These are phyloP conservation scores for Leccinum broughii DNA, from an alignment of 768 basidiomycete species.

Conservation along the genomic window DNA sequence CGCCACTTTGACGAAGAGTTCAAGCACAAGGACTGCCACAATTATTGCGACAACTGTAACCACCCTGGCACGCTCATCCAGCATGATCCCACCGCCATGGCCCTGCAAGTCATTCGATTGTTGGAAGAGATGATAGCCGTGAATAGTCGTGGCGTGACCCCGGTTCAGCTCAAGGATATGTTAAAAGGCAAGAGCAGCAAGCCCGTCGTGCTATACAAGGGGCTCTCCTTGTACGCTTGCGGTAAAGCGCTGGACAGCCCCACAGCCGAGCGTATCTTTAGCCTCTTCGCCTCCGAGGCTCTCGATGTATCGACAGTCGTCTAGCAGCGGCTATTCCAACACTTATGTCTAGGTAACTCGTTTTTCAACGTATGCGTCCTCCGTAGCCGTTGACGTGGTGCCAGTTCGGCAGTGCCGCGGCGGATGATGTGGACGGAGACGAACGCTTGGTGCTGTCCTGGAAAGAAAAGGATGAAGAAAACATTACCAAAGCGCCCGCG, in stretches of 20 bases:
- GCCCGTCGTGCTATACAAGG: conserved; percentile 44
- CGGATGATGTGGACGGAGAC: not conserved
- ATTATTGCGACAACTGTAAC: conserved; percentile 83
- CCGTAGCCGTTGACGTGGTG: conserved; percentile 2
- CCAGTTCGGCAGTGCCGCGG: conserved; percentile 23
- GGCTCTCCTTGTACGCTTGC: conserved; percentile 53
- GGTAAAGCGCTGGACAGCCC: conserved; percentile 50
- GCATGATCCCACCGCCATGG: conserved; percentile 63
- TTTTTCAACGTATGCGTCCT: not conserved
- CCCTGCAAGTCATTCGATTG: conserved; percentile 55
- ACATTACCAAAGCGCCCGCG: not conserved
- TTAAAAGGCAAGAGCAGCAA: conserved; percentile 64
- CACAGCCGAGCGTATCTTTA: conserved; percentile 66
- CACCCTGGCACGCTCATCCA: conserved; percentile 44
- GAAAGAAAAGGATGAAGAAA: conserved; percentile 26
- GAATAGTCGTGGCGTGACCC: conserved; percentile 38
- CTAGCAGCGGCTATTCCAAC: conserved; percentile 46
- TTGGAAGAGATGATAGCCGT: conserved; percentile 45
- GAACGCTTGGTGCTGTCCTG: conserved; percentile 27
- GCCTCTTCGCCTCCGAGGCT: conserved; percentile 52
- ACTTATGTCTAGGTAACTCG: conserved; percentile 52
- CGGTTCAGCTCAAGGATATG: conserved; percentile 40
- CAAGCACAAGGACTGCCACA: conserved; percentile 59
- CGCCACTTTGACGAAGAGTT: conserved; percentile 88
- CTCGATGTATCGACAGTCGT: conserved; percentile 44